Percentiles rank a stretch among this genome's conserved stretches.
Conservation (phyloP, 306 rosid genomes). For the Sechiopsis laciniata region DNA sequence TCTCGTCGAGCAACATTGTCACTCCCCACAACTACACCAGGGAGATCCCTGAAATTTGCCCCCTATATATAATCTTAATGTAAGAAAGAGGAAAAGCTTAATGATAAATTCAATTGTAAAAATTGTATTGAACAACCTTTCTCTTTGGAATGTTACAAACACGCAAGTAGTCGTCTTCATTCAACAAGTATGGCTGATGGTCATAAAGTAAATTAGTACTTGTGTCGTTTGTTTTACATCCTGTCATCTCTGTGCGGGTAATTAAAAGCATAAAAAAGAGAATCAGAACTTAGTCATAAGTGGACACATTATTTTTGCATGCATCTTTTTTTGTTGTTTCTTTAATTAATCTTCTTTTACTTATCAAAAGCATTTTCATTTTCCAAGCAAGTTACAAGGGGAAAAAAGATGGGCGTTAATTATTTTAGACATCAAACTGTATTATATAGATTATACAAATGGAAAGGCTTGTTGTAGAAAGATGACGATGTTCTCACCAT, state of each 20-base stretch:
- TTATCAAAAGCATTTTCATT: not conserved
- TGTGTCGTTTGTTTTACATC: constrained; percentile 32
- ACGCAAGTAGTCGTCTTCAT: constrained; percentile 64
- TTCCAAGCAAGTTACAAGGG: not conserved
- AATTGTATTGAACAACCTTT: constrained; percentile 46
- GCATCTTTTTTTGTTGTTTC: not conserved
- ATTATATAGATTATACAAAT: not conserved
- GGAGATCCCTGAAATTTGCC: constrained; percentile 88
- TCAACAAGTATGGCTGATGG: constrained; percentile 48
- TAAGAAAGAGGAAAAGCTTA: constrained; percentile 25
- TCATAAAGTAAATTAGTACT: constrained; percentile 43
- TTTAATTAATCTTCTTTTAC: not conserved
- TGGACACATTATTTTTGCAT: not conserved
- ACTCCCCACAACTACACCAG: constrained; percentile 76
- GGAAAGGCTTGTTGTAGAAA: not conserved
- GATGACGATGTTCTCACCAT: constrained; percentile 45
- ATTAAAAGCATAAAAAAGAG: not conserved
- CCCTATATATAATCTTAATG: constrained; percentile 45
- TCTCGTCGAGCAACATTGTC: constrained; percentile 79
- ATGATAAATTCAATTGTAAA: constrained; percentile 22
- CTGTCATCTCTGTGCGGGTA: constrained; percentile 57
- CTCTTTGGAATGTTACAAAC: constrained; percentile 84
- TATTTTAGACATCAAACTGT: not conserved
- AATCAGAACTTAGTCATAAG: not conserved
- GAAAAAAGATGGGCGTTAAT: not conserved